These are phyloP conservation scores for Takashimella koratensis DNA, from an alignment of 1,284 basidiomycete species.

Conservation along the genomic window DNA sequence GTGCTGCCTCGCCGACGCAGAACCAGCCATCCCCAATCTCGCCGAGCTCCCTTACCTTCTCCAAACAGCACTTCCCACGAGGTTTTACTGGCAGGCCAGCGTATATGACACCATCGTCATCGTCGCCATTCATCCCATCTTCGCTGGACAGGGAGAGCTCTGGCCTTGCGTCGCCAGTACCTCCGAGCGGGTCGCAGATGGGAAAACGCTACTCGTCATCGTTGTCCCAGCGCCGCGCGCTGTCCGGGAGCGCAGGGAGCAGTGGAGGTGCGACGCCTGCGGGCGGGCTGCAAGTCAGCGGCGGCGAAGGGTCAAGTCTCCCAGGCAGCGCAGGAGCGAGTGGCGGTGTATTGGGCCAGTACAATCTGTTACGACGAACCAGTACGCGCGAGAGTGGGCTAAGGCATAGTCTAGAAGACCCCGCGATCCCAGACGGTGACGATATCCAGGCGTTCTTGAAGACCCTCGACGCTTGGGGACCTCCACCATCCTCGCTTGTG, in stretches of 20 bases:
- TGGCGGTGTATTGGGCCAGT: neutral
- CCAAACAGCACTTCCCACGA: constrained; percentile 36
- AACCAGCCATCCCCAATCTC: constrained; percentile 20
- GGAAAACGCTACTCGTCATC: constrained; percentile 43
- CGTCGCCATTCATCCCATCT: constrained; percentile 36
- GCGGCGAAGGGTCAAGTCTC: constrained; percentile 22
- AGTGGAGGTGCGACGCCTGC: constrained; percentile 11
- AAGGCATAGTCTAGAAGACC: constrained; percentile 30
- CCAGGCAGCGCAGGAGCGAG: constrained; percentile 11
- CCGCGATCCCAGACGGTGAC: constrained; percentile 31
- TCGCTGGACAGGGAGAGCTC: constrained; percentile 30
- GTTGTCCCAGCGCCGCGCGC: constrained; percentile 23
- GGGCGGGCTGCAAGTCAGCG: constrained; percentile 18
- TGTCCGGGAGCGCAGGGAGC: constrained; percentile 16
- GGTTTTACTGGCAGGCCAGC: constrained; percentile 24
- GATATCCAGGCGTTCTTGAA: constrained; percentile 48
- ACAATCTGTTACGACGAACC: constrained; percentile 20
- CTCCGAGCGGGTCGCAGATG: constrained; percentile 17
- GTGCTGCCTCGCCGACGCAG: constrained; percentile 12
- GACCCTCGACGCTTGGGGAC: constrained; percentile 42
- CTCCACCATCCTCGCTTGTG: constrained; percentile 30
- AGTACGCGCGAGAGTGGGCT: constrained; percentile 33
- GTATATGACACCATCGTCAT: constrained; percentile 20
- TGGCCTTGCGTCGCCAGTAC: constrained; percentile 8
- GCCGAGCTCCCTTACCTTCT: constrained; percentile 33